Base-by-base conservation (phyloP, 345 rosid genomes). In the Carallia pectinifolia region DNA sequence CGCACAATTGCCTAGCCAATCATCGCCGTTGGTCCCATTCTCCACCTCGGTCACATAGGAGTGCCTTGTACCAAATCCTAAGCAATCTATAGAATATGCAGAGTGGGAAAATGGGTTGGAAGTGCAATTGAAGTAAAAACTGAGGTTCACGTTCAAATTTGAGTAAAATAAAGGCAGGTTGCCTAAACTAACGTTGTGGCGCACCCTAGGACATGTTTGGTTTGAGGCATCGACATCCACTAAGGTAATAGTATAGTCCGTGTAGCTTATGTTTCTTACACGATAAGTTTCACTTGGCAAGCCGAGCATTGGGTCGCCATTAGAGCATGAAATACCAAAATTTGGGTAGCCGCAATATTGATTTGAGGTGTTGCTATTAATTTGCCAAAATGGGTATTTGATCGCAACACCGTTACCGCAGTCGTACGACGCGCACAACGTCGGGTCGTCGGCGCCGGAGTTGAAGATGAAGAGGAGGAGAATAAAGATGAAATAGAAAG, bases 101-200 rank as follows among this genome's bases (percentile, higher is more conserved):
- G 17, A 3, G 16, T 2, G 0, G 23, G 68, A 31, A 54, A 63
- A 50, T 1, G 70, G 74, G 40, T 13, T 48, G 31, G 67, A 36
- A 1, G 53, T 37, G 66, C 81, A 81, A 19, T 81, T 77, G 64
- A 77, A 81, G 58, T 77, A 67, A 50, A 77, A 81, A 15, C 61
- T 77, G 50, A 81, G 66, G 65, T 74, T 67, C 61, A 74, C 13
- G 52, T 68, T 15, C 33, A 23, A 16, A 16, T 36, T 13, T n/a
- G 71, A 27, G 79, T 63, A 64, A 34, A 1, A 0, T 6, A 81
- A 44, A 1, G 84, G 77, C 1, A 68, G 70, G 15, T 31, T 27
- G 52, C 0, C 64, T 2, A 77, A 5, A 5, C 67, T 74, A 23
- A 77, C 55, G 62, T 77, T 81, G 39, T 39, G 84, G 19, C 69